phyloP scores from a whole-genome alignment of 257 asterid species.

The Capsicum pubescens region DNA sequence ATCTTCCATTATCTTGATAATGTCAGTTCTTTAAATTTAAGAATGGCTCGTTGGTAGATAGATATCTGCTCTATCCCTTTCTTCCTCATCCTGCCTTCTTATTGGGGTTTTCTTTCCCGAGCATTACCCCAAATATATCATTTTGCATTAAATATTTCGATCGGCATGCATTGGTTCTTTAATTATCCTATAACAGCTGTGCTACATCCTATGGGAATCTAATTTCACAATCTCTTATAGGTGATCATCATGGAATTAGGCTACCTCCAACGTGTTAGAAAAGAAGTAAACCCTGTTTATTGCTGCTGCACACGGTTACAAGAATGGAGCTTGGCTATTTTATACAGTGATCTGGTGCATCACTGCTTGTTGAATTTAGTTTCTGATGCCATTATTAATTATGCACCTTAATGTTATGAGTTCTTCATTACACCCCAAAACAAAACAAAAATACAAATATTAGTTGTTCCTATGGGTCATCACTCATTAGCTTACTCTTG shows the following conservation, averaged over 20 bases:
- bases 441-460: neutral
- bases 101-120: no score
- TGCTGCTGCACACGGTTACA: neutral
- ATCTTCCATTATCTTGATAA: neutral
- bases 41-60: neutral
- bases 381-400: neutral
- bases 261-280: neutral
- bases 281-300: neutral
- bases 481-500: slow-evolving; percentile 4
- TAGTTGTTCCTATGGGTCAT: neutral
- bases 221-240: neutral
- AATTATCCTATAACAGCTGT: neutral
- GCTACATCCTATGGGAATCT: neutral
- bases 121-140: neutral
- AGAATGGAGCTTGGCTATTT: neutral
- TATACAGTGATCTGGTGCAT: slow-evolving; percentile 4
- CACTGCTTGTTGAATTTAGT: no score
- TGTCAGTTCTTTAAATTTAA: neutral
- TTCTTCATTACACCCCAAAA: neutral
- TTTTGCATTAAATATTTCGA: neutral
- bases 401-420: neutral
- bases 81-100: neutral
- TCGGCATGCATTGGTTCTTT: neutral
- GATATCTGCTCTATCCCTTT: neutral
- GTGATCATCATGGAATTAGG: neutral